phyloP scores from a whole-genome alignment of 139 green algal species.

The Dunaliella primolecta region DNA sequence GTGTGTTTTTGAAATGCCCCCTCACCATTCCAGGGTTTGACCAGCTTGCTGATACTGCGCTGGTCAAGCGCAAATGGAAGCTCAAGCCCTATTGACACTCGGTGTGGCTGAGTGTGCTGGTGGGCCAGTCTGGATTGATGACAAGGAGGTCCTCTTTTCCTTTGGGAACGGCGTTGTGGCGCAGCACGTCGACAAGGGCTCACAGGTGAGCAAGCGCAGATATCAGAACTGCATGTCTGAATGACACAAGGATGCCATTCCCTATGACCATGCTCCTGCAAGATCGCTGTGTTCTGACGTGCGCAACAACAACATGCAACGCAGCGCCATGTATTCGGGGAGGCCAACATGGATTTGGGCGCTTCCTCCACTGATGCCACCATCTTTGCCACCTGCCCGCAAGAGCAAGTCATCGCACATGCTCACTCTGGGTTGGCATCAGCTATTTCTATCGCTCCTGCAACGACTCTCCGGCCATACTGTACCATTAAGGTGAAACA shows the following conservation, averaged over 20 bases:
- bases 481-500: constrained; percentile 28
- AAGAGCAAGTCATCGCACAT: constrained; percentile 22
- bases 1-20: too few species aligned
- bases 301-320: too few species aligned
- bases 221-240: too few species aligned
- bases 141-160: constrained; percentile 11
- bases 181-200: constrained; percentile 15
- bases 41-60: too few species aligned
- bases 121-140: constrained; percentile 9
- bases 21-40: too few species aligned
- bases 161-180: constrained; percentile 17
- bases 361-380: background rate
- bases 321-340: background rate
- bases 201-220: constrained; percentile 19
- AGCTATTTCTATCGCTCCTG: constrained; percentile 13
- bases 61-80: too few species aligned
- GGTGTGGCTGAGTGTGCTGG: constrained; percentile 11
- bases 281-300: too few species aligned
- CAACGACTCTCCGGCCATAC: constrained; percentile 4
- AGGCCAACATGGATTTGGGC: background rate
- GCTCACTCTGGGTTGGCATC: constrained; percentile 17
- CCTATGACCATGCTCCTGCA: too few species aligned
- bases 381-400: constrained; percentile 21
- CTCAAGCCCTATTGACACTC: background rate
- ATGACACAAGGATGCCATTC: too few species aligned